Evolutionary conservation across 495 filamentous ascomycete genomes (phyloP).

Genomic region (Xylaria scruposa): DNA sequence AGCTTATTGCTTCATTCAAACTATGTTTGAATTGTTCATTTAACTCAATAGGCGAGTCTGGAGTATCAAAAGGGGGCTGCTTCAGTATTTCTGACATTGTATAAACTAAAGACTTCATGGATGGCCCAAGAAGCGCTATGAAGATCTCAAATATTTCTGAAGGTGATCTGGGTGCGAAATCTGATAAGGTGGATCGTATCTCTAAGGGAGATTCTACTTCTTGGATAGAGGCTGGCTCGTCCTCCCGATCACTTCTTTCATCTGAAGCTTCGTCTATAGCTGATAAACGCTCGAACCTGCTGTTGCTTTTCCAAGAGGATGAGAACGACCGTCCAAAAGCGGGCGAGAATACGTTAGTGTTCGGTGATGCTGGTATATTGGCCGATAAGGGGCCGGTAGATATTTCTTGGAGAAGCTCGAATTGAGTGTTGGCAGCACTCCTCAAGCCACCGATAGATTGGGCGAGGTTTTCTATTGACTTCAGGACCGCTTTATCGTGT

Average conservation of each 20-base stretch:
- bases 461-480: slow-evolving; percentile 83
- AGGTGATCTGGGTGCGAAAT: slow-evolving; percentile 56
- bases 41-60: slow-evolving; percentile 70
- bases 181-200: slow-evolving; percentile 25
- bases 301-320: slow-evolving; percentile 39
- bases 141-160: slow-evolving; percentile 88
- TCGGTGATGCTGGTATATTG: slow-evolving; percentile 38
- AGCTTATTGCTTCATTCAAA: slow-evolving; percentile 74
- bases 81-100: slow-evolving; percentile 88
- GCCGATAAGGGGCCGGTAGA: slow-evolving; percentile 31
- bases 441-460: slow-evolving; percentile 92
- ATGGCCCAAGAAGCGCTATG: slow-evolving; percentile 84
- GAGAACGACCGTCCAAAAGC: slow-evolving; percentile 39
- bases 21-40: slow-evolving; percentile 81
- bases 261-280: slow-evolving; percentile 73
- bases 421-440: slow-evolving; percentile 89
- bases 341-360: slow-evolving; percentile 42
- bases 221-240: slow-evolving; percentile 29
- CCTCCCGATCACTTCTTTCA: slow-evolving; percentile 60
- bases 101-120: slow-evolving; percentile 92
- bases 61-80: slow-evolving; percentile 79
- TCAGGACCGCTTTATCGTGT: slow-evolving; percentile 78
- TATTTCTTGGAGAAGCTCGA: slow-evolving; percentile 75
- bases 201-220: slow-evolving; percentile 22
- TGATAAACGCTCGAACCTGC: slow-evolving; percentile 52